A percentile compares a stretch with the other conserved stretches of the same genome.
phyloP scores from a whole-genome alignment of 257 asterid species.

The Phtheirospermum japonicum region DNA sequence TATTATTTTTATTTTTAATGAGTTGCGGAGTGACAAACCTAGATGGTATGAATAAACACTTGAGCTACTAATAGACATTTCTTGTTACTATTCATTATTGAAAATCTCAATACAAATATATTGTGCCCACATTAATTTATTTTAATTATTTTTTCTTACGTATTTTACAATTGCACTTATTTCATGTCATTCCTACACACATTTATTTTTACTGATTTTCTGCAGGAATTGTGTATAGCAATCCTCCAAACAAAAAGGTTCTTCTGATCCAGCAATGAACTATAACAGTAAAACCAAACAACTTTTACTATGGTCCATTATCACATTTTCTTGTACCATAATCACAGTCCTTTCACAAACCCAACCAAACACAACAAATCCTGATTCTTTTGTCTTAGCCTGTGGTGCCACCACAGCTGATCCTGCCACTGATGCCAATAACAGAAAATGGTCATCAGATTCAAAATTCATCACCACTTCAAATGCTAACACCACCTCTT shows the following conservation, averaged over 20 bases:
- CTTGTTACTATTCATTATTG: too few relatives aligned
- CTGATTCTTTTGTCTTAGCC: slow-evolving; percentile 43
- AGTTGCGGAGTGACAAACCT: too few relatives aligned
- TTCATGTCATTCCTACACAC: background rate
- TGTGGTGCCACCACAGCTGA: slow-evolving; percentile 52
- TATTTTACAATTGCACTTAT: too few relatives aligned
- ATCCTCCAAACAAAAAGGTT: too few relatives aligned
- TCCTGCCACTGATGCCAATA: slow-evolving; percentile 41
- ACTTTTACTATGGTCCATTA: slow-evolving; percentile 22
- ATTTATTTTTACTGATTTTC: background rate
- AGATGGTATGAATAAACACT: too few relatives aligned
- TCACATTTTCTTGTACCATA: slow-evolving; percentile 28
- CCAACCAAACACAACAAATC: slow-evolving; percentile 10
- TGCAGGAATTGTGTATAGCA: background rate
- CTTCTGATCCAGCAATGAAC: slow-evolving; percentile 33
- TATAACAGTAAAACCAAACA: slow-evolving; percentile 7
- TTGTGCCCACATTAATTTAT: too few relatives aligned
- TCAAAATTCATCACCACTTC: slow-evolving; percentile 30
- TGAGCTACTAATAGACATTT: too few relatives aligned
- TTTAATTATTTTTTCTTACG: too few relatives aligned
- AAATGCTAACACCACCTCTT: slow-evolving; percentile 22
- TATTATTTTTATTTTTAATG: too few relatives aligned
- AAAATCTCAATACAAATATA: too few relatives aligned
- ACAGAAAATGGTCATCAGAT: slow-evolving; percentile 59
- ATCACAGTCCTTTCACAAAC: slow-evolving; percentile 28